Evolutionary conservation across 441 rosid species (phyloP).

Genomic region (Gossypium schwendimanii): DNA sequence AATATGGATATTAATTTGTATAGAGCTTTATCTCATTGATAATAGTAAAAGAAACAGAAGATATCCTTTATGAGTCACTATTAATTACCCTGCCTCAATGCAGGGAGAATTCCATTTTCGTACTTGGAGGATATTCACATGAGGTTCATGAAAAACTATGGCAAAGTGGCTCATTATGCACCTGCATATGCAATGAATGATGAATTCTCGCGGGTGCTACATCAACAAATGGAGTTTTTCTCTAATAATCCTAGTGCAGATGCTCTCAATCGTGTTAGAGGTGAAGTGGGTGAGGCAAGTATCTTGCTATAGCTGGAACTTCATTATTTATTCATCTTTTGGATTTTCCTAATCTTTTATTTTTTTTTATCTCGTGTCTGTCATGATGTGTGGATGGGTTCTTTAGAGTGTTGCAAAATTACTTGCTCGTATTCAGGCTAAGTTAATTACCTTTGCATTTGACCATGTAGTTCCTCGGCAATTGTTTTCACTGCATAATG

Average conservation of each 20-base stretch:
- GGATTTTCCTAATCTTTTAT: not conserved
- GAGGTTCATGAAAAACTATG: conserved; percentile 95
- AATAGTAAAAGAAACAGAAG: not conserved
- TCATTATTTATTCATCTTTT: not conserved
- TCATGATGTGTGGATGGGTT: not conserved
- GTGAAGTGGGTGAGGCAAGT: conserved; percentile 84
- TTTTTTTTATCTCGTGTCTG: not conserved
- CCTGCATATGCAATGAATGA: conserved; percentile 97
- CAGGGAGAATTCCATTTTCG: conserved; percentile 95
- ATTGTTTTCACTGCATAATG: not conserved
- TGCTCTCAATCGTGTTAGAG: conserved; percentile 79
- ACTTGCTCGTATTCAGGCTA: not conserved
- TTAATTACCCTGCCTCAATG: not conserved
- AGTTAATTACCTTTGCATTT: not conserved
- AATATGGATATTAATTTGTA: not conserved
- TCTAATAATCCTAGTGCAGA: conserved; percentile 85
- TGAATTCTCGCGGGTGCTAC: conserved; percentile 93
- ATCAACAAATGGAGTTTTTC: conserved; percentile 98
- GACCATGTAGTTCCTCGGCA: not conserved
- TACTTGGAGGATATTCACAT: conserved; percentile 90
- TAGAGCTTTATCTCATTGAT: not conserved
- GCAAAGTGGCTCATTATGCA: conserved; percentile 67
- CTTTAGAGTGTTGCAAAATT: not conserved
- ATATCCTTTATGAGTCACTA: not conserved
- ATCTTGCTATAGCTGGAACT: conserved; percentile 6